Base-by-base conservation (phyloP, 495 filamentous ascomycete genomes). In the Talaromyces adpressus region DNA sequence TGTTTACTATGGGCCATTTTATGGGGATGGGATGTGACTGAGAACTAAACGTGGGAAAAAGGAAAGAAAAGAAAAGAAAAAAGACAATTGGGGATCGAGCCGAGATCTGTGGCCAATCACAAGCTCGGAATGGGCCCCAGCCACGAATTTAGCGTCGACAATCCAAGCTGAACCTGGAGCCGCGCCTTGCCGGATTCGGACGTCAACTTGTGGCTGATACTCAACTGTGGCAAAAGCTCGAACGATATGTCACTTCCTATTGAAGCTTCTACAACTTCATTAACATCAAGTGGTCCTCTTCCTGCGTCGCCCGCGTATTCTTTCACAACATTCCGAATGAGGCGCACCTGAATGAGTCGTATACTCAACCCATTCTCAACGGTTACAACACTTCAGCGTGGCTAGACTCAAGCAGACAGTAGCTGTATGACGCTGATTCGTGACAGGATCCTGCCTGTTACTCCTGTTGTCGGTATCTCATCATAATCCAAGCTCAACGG, bases 121-220 rank as follows among this genome's bases (percentile, higher is more conserved):
- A 4, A 49, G 45, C 45, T 49, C 45, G 11, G 45, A 20, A 20
- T 9, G 5, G 6, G 8, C 6, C 45, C 45, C 20, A 49, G 52
- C 52, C 52, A 56, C 52, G 52, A 56, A 27, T 56, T 29, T 56
- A 56, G 52, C 52, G 52, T 27, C 14, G 52, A 56, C 52, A 9
- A 29, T 56, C 27, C 52, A 25, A 56, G 52, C 52, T 56, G 52
- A 56, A 29, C 29, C 23, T 25, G 52, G 52, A 56, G 22, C 22
- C 6, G 52, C 52, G 52, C 52, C 27, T 56, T 56, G 9, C 52
- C 52, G 23, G 12, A 56, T 56, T 56, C 14, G 23, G 52, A 56
- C 8, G 12, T 56, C 7, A 1, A 22, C 14, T 56, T 27, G 52
- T 56, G 52, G 52, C 52, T 56, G 23, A 56, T 56, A 20, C 51